Evolutionary conservation across 2,329 filamentous ascomycete genomes (phyloP).

Genomic region (Trichoderma sp.): DNA sequence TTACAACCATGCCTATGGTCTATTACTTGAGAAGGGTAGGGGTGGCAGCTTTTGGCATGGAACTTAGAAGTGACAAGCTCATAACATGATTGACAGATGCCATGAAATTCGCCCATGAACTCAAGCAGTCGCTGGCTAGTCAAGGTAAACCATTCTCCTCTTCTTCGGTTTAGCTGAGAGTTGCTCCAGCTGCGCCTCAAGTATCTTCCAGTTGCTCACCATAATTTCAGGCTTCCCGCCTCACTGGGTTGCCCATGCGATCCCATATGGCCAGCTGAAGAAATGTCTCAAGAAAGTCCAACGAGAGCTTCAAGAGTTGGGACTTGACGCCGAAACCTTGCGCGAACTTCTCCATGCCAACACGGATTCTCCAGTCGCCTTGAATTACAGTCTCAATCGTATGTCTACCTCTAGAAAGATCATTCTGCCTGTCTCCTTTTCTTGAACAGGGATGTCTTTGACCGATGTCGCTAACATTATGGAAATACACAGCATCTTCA

Average conservation of each 20-base stretch:
- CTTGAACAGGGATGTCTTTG: no score
- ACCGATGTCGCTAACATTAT: neutral
- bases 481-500: slow-evolving; percentile 32
- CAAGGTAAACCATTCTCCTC: slow-evolving; percentile 44
- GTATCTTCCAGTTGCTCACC: neutral
- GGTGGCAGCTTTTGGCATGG: neutral
- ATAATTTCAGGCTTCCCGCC: slow-evolving; percentile 61
- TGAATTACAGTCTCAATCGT: slow-evolving; percentile 58
- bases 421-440: neutral
- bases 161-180: neutral
- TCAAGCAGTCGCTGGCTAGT: slow-evolving; percentile 64
- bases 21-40: neutral
- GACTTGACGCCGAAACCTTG: slow-evolving; percentile 70
- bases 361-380: slow-evolving; percentile 44
- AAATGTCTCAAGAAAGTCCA: slow-evolving; percentile 84
- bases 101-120: slow-evolving; percentile 88
- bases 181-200: neutral
- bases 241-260: slow-evolving; percentile 70
- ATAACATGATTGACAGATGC: slow-evolving; percentile 21
- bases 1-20: neutral
- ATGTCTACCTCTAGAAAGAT: slow-evolving; percentile 20
- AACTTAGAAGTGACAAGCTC: neutral
- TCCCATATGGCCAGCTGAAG: slow-evolving; percentile 82
- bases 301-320: slow-evolving; percentile 66
- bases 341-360: slow-evolving; percentile 59